These are phyloP conservation scores for Epichloe elymi DNA, from an alignment of 2,329 filamentous ascomycete species.

Conservation along the genomic window DNA sequence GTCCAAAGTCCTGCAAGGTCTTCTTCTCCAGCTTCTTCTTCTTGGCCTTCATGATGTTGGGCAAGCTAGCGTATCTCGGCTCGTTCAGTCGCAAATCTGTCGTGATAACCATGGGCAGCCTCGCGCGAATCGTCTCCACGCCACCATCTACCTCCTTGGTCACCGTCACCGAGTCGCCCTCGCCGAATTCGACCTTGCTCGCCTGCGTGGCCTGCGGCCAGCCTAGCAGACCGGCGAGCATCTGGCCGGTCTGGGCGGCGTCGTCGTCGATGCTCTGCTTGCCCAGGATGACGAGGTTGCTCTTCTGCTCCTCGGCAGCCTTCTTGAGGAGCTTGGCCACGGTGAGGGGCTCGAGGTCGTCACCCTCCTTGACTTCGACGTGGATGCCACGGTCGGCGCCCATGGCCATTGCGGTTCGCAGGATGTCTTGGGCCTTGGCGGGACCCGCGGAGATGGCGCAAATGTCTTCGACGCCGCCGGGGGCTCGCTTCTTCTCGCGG, in stretches of 20 bases:
- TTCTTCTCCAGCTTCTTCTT: conserved; percentile 98
- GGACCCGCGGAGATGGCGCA: conserved; percentile 81
- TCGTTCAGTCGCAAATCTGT: conserved; percentile 91
- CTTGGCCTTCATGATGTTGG: conserved; percentile 99
- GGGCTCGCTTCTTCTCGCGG: conserved; percentile 68
- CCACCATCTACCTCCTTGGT: conserved; percentile 92
- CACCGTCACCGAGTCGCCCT: conserved; percentile 58
- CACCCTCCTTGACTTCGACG: conserved; percentile 64
- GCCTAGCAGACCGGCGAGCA: conserved; percentile 82
- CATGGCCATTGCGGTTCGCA: conserved; percentile 98
- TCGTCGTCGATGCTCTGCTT: conserved; percentile 99
- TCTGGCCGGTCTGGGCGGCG: conserved; percentile 89
- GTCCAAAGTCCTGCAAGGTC: conserved; percentile 66
- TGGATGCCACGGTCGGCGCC: conserved; percentile 86
- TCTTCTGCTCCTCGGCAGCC: conserved; percentile 70
- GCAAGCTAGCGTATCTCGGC: conserved; percentile 86
- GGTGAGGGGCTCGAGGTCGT: conserved; percentile 74
- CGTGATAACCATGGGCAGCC: conserved; percentile 86
- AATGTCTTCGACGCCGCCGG: conserved; percentile 76
- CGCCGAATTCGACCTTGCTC: conserved; percentile 64
- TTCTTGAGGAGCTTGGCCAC: conserved; percentile 81
- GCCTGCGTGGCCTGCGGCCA: conserved; percentile 96
- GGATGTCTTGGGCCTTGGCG: conserved; percentile 71
- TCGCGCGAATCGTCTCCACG: conserved; percentile 74
- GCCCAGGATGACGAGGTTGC: conserved; percentile 84